Evolutionary conservation across 257 asterid species (phyloP).

Genomic region (Hygrophila difformis): DNA sequence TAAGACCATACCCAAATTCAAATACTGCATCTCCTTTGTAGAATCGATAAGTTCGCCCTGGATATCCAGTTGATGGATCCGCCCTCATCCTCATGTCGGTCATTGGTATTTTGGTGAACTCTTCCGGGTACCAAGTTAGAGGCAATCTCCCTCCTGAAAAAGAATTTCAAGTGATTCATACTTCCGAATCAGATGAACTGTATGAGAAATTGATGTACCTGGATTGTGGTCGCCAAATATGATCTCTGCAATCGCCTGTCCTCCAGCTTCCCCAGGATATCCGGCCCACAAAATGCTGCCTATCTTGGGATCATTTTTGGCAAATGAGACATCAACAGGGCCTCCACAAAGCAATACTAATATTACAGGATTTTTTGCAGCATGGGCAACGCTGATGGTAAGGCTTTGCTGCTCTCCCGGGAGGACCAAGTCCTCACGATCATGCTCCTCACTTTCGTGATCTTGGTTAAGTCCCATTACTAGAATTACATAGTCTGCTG

Average conservation of each 20-base stretch:
- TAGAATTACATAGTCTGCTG: slow-evolving; percentile 43
- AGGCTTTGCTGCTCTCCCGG: slow-evolving; percentile 50
- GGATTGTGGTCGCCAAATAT: slow-evolving; percentile 75
- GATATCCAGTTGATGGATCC: slow-evolving; percentile 45
- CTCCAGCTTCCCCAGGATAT: slow-evolving; percentile 79
- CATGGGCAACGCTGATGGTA: slow-evolving; percentile 35
- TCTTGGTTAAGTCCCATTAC: slow-evolving; percentile 66
- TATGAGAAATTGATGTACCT: slow-evolving; percentile 26
- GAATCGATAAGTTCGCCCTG: slow-evolving; percentile 73
- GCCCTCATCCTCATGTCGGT: slow-evolving; percentile 77
- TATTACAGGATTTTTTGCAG: slow-evolving; percentile 46
- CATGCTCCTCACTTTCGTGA: slow-evolving; percentile 48
- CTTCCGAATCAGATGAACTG: no score
- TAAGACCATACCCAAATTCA: slow-evolving; percentile 66
- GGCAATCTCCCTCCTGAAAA: slow-evolving; percentile 62
- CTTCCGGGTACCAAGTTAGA: slow-evolving; percentile 70
- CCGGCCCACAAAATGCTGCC: slow-evolving; percentile 80
- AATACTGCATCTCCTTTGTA: slow-evolving; percentile 51
- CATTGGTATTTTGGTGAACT: slow-evolving; percentile 51
- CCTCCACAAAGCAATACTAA: slow-evolving; percentile 65
- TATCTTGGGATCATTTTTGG: slow-evolving; percentile 40
- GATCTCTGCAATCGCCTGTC: slow-evolving; percentile 56
- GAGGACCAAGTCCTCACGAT: slow-evolving; percentile 45
- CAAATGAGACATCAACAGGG: slow-evolving; percentile 61
- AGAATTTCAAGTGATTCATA: not conserved